Percentiles rank a stretch among this genome's conserved stretches.
Conservation (phyloP, 2,329 filamentous ascomycete genomes). For the Fusarium albidum region DNA sequence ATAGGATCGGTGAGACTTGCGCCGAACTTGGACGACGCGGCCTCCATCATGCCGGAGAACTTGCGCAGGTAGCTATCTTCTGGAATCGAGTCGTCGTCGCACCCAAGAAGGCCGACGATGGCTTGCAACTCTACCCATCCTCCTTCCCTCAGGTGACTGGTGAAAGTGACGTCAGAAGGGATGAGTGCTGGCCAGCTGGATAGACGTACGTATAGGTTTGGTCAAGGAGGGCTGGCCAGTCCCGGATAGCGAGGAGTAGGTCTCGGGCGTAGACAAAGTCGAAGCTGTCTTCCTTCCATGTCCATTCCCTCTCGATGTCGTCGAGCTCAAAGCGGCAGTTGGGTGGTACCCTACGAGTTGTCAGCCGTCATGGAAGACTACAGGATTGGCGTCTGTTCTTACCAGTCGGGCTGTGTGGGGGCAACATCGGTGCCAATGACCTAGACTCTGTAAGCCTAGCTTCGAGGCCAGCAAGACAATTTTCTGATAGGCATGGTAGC, state of each 20-base stretch:
- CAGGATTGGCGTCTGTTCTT: no score
- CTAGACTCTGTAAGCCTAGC: slow-evolving; percentile 15
- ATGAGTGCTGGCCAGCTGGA: neutral
- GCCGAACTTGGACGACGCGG: slow-evolving; percentile 40
- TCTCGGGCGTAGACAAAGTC: slow-evolving; percentile 48
- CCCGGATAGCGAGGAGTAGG: slow-evolving; percentile 40
- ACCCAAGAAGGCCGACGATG: slow-evolving; percentile 35
- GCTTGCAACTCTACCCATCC: slow-evolving; percentile 36
- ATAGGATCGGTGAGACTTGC: slow-evolving; percentile 40
- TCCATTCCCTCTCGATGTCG: slow-evolving; percentile 47
- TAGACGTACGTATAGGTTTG: slow-evolving; percentile 45
- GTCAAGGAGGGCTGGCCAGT: slow-evolving; percentile 45
- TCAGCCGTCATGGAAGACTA: neutral
- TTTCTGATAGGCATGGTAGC: neutral
- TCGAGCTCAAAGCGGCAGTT: slow-evolving; percentile 49
- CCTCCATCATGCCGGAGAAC: slow-evolving; percentile 40
- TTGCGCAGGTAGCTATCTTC: slow-evolving; percentile 35
- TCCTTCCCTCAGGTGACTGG: slow-evolving; percentile 21
- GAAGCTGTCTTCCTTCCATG: slow-evolving; percentile 46
- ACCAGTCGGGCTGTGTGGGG: slow-evolving; percentile 33
- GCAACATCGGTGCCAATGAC: slow-evolving; percentile 34
- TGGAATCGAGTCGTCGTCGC: slow-evolving; percentile 34
- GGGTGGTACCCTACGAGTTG: slow-evolving; percentile 45
- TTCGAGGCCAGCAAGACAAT: no score
- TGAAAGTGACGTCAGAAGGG: neutral